Base-by-base conservation (phyloP, 1,139 yeast genomes). In the Casaregolazyma suthepensis region DNA sequence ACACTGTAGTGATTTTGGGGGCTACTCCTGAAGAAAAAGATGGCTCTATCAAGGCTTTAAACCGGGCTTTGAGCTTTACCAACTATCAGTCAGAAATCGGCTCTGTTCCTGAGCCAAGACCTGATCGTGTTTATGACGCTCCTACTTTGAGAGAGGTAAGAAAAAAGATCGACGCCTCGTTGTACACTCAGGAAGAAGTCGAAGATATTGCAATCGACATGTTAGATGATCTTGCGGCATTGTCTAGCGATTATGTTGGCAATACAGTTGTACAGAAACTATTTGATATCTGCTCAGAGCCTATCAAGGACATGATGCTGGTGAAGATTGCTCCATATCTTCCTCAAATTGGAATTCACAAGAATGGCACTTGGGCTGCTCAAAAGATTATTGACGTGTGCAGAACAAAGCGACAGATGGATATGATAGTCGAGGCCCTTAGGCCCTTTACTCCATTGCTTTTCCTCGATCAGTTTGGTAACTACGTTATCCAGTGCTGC, bases 351-450 rank as follows among this genome's bases (percentile, higher is more conserved):
- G 94, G 98, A 63, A 85, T 89, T 54, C 99, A 93, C 72, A 93
- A 93, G 66, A 93, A 94, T 69, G 99, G 99, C 58, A 93, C 99
- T 3, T 93, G 99, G 99, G 98, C 98, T 1, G 95, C 96, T 31
- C 99, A 94, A 69, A 94, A 93, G 70, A 85, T 93, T 67, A 90
- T 94, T 63, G 87, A 84, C 60, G 84, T 87, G 56, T 84, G 87
- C 7, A 74, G 75, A 50, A 75, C 85, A 1, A 79, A 80, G 40
- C 82, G 89, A 58, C 96, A 91, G 68, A 84, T 81, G 70, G 73
- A 76, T 62, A 68, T 84, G 53, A 87, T 93, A 53, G 84, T 85
- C 7, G 76, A 79, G 15, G 81, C 91, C 40, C 77, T 93, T 57
- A 81, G 82, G 59, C 95, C 96, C 2, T 90, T 86, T 66, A 81